Evolutionary conservation across 192 early-diverging fungal species (phyloP).

Genomic region (Coemansia sp.): DNA sequence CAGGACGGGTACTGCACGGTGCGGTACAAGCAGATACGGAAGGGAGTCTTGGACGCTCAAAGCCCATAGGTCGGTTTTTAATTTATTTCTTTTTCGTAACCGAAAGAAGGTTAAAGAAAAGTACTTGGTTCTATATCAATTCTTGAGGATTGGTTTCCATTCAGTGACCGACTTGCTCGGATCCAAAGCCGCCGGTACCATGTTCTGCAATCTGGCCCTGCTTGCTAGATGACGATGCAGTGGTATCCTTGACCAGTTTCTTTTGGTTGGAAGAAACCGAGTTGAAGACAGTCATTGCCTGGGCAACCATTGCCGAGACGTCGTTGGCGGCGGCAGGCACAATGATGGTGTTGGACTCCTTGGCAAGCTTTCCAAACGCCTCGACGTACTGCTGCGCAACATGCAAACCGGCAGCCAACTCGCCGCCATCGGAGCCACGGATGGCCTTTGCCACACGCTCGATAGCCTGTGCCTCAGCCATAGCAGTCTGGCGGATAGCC

Average conservation of each 20-base stretch:
- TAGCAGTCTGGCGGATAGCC: conserved; percentile 79
- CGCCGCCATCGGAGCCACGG: conserved; percentile 59
- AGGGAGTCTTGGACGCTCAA: neutral
- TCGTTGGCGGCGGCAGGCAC: conserved; percentile 83
- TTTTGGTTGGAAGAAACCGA: conserved; percentile 35
- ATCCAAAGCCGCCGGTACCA: conserved; percentile 36
- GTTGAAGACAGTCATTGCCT: conserved; percentile 59
- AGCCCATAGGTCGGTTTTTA: neutral
- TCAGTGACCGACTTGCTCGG: conserved; percentile 44
- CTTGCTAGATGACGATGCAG: neutral
- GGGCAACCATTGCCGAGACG: conserved; percentile 85
- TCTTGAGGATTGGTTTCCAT: no score
- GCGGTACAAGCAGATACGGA: conserved; percentile 6
- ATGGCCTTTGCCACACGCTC: conserved; percentile 80
- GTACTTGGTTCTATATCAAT: neutral
- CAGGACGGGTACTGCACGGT: conserved; percentile 11
- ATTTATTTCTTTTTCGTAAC: no score
- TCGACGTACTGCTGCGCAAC: conserved; percentile 98
- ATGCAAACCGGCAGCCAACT: conserved; percentile 83
- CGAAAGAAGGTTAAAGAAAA: neutral
- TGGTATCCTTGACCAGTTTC: neutral
- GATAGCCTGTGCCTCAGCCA: conserved; percentile 81
- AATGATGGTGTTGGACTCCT: conserved; percentile 86
- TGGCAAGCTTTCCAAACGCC: conserved; percentile 88
- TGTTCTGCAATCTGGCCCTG: neutral